Conservation (phyloP, 257 asterid species). For the Gentiana dahurica region DNA sequence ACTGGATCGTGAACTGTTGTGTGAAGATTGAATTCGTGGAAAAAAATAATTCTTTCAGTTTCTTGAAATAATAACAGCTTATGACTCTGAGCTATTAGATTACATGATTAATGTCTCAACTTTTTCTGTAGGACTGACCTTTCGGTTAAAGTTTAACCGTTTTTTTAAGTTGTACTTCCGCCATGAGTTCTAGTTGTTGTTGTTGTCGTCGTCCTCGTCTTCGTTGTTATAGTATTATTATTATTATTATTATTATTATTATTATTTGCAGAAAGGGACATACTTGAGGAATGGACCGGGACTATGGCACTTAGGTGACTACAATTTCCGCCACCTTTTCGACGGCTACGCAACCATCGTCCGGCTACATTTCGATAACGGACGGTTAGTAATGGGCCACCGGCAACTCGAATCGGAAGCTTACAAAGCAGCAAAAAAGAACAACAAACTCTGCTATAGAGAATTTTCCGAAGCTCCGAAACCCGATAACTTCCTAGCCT, state of each 20-base stretch:
- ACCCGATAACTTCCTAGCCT: slow-evolving; percentile 51
- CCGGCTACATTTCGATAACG: slow-evolving; percentile 58
- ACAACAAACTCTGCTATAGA: slow-evolving; percentile 63
- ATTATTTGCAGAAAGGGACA: slow-evolving; percentile 62
- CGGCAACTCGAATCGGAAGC: slow-evolving; percentile 87
- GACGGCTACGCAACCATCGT: slow-evolving; percentile 97
- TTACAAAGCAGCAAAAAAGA: slow-evolving; percentile 62
- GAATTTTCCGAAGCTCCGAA: slow-evolving; percentile 91
- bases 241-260: background rate
- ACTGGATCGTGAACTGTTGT: no score
- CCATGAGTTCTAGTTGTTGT: background rate
- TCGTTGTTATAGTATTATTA: background rate
- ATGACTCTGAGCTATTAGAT: no score
- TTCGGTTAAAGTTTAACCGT: no score
- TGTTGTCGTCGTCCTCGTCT: slow-evolving; percentile 1
- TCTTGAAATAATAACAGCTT: no score
- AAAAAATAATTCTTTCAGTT: no score
- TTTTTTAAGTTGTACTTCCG: background rate
- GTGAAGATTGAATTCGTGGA: no score
- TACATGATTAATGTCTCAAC: no score
- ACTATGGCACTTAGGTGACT: slow-evolving; percentile 79
- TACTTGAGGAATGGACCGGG: slow-evolving; percentile 97
- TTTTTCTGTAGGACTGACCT: no score
- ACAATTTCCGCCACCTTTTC: slow-evolving; percentile 86
- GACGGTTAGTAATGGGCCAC: slow-evolving; percentile 70